Percentiles rank a stretch among this genome's conserved stretches.
phyloP scores from a whole-genome alignment of 768 basidiomycete genomes.

The Russula ochroleuca region DNA sequence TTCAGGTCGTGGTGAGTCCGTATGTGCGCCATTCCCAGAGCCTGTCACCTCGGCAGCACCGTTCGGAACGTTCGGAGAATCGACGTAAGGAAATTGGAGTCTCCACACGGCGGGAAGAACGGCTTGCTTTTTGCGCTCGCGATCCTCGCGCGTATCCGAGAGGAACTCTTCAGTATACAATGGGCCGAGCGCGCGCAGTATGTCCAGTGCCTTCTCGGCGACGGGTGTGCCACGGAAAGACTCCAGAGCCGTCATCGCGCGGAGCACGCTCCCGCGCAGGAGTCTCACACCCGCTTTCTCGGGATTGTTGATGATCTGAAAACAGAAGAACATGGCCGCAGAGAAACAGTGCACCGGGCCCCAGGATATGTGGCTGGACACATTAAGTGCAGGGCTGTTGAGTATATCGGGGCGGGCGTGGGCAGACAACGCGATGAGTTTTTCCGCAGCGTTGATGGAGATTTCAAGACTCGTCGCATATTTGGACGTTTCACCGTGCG shows the following conservation, averaged over 20 bases:
- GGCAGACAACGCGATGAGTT: conserved; percentile 45
- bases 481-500: conserved; percentile 18
- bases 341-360: conserved; percentile 72
- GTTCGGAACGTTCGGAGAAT: conserved; percentile 48
- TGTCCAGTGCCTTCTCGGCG: conserved; percentile 63
- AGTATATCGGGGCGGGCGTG: conserved; percentile 68
- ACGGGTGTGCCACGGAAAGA: conserved; percentile 52
- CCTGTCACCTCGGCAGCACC: not conserved
- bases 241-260: conserved; percentile 58
- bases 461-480: conserved; percentile 45
- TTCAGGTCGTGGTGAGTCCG: conserved; percentile 1
- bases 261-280: conserved; percentile 64
- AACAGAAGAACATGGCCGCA: conserved; percentile 80
- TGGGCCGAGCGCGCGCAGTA: conserved; percentile 58
- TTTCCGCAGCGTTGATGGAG: conserved; percentile 57
- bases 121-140: conserved; percentile 43
- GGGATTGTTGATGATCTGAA: conserved; percentile 70
- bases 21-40: not conserved
- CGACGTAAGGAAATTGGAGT: conserved; percentile 71
- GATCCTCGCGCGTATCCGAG: conserved; percentile 47
- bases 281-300: conserved; percentile 67
- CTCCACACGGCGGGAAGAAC: conserved; percentile 60
- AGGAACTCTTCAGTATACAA: conserved; percentile 59
- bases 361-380: conserved; percentile 77
- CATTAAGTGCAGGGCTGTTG: conserved; percentile 48